Evolutionary conservation across 108 stramenopile genomes (phyloP).

Genomic region (Cylindrotheca closterium): DNA sequence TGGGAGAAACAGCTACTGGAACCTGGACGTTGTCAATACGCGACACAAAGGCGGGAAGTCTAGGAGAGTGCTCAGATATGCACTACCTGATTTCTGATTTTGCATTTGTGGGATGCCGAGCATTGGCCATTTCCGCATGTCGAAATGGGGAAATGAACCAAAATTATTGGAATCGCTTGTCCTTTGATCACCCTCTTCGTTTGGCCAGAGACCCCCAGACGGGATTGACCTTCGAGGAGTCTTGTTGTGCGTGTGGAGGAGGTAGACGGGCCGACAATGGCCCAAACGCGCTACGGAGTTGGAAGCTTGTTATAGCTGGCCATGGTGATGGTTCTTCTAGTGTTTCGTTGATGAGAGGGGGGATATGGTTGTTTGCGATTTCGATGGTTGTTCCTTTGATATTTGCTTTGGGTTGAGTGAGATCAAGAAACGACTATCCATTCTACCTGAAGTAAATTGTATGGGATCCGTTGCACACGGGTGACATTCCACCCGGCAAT

Average conservation of each 20-base stretch:
- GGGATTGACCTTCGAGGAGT: slow-evolving; percentile 4
- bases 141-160: neutral
- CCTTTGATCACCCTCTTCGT: no score
- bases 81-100: no score
- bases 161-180: neutral
- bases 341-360: no score
- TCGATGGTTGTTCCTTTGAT: no score
- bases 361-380: no score
- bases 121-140: neutral
- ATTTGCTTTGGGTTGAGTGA: no score
- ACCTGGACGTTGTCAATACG: slow-evolving; percentile 27
- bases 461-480: no score
- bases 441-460: no score
- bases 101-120: neutral
- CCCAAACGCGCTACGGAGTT: slow-evolving; percentile 10
- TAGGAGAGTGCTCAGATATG: slow-evolving; percentile 7
- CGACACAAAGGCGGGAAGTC: slow-evolving; percentile 14
- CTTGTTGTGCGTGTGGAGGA: slow-evolving; percentile 39
- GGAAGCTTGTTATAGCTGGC: slow-evolving; percentile 40
- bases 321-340: no score
- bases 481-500: no score
- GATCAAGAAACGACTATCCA: no score
- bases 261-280: slow-evolving; percentile 4
- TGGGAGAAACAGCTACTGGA: slow-evolving; percentile 33
- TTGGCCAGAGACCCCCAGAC: no score